A percentile compares a stretch with the other conserved stretches of the same genome.
These are phyloP conservation scores for Cucurbita argyrosperma DNA, from an alignment of 306 rosid species.

Conservation along the genomic window DNA sequence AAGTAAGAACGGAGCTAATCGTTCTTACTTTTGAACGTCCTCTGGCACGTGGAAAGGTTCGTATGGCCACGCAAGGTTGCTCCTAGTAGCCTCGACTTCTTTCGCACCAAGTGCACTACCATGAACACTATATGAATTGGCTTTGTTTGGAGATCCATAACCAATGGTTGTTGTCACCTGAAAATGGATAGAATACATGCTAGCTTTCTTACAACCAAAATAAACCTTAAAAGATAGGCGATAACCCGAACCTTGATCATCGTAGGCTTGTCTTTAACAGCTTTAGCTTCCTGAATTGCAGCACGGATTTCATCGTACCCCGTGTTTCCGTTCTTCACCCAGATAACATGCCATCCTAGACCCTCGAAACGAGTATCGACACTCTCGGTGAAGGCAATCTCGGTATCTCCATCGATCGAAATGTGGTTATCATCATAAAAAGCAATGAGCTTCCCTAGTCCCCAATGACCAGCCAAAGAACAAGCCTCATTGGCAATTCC, in stretches of 20 bases:
- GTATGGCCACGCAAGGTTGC: slow-evolving; percentile 84
- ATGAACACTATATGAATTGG: slow-evolving; percentile 92
- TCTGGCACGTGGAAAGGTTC: slow-evolving; percentile 98
- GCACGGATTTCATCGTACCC: slow-evolving; percentile 94
- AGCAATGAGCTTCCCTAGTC: slow-evolving; percentile 86
- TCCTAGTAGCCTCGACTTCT: slow-evolving; percentile 96
- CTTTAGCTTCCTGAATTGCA: slow-evolving; percentile 89
- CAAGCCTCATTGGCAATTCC: slow-evolving; percentile 81
- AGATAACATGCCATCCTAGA: slow-evolving; percentile 96
- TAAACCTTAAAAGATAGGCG: not conserved
- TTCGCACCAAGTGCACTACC: slow-evolving; percentile 97
- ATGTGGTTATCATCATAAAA: slow-evolving; percentile 97
- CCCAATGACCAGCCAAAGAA: slow-evolving; percentile 99
- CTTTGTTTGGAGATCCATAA: slow-evolving; percentile 95
- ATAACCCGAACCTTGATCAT: slow-evolving; percentile 62
- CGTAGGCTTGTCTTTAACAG: slow-evolving; percentile 82
- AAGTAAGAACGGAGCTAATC: not conserved
- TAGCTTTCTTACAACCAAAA: not conserved
- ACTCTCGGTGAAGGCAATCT: slow-evolving; percentile 86
- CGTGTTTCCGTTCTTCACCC: slow-evolving; percentile 96
- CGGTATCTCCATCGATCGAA: slow-evolving; percentile 90
- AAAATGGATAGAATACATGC: not conserved
- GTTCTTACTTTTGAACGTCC: slow-evolving; percentile 68
- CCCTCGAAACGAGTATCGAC: slow-evolving; percentile 81
- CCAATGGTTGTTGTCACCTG: slow-evolving; percentile 98